phyloP scores from a whole-genome alignment of 2,329 filamentous ascomycete species.

The Ophiocordyceps sinensis region DNA sequence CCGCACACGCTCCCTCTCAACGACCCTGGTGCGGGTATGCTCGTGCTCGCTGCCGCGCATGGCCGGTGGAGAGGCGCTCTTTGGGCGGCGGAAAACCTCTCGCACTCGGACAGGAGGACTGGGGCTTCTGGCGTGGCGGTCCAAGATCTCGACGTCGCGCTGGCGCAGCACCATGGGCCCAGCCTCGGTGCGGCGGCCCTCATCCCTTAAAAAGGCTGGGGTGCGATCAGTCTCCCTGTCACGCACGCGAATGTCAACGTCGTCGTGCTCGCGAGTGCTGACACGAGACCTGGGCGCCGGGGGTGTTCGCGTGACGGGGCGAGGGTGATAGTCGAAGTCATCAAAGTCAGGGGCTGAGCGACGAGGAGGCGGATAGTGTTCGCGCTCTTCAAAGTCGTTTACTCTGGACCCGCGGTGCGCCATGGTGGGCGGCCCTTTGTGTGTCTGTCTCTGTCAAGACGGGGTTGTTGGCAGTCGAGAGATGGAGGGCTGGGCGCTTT shows the following conservation, averaged over 20 bases:
- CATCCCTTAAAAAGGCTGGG: slow-evolving; percentile 37
- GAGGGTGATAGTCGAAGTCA: slow-evolving; percentile 11
- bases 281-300: slow-evolving; percentile 12
- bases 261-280: slow-evolving; percentile 13
- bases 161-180: slow-evolving; percentile 39
- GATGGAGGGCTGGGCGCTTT: background rate
- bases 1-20: slow-evolving; percentile 23
- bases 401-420: slow-evolving; percentile 6
- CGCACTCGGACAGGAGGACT: slow-evolving; percentile 27
- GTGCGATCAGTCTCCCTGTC: slow-evolving; percentile 29
- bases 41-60: slow-evolving; percentile 18
- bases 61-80: slow-evolving; percentile 26
- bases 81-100: slow-evolving; percentile 26
- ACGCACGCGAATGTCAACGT: slow-evolving; percentile 26
- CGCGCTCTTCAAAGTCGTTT: slow-evolving; percentile 31
- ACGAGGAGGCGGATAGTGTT: slow-evolving; percentile 24
- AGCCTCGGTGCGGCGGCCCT: slow-evolving; percentile 29
- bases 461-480: background rate
- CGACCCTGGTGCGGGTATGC: slow-evolving; percentile 18
- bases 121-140: slow-evolving; percentile 31
- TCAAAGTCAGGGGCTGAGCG: slow-evolving; percentile 10
- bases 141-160: slow-evolving; percentile 39
- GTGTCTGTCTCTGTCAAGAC: background rate
- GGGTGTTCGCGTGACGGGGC: slow-evolving; percentile 10
- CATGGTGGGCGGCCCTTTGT: slow-evolving; percentile 4